Base-by-base conservation (phyloP, 257 asterid genomes). In the Verbena officinalis region DNA sequence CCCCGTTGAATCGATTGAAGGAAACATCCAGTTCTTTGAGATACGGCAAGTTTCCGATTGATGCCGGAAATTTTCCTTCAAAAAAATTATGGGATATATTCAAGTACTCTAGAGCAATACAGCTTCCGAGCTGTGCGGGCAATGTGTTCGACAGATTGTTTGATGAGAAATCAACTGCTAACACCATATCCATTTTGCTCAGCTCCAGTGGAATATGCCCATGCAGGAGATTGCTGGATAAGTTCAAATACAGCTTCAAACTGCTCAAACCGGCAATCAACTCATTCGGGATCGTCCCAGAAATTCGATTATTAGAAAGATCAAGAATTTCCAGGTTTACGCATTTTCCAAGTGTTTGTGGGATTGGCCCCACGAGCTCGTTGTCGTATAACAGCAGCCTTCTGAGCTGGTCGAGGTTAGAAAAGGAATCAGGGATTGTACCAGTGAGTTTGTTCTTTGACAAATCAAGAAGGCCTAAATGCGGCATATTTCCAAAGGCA, bases 91-190 rank as follows among this genome's bases (percentile, higher is more conserved):
- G 34, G 0, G 97, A 87, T 0, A 82, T 53, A 39, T 84, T 87
- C 49, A 90, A 80, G 64, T 52, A 39, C 67, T 87, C 95, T 1
- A 90, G 82, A 17, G 96, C 95, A 53, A 87, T 78, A 78, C 97
- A 90, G 77, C 90, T 87, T 7, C 86, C 95, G n/a, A 87, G 85
- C 49, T 87, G 97, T 14, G 92, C 66, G 49, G 95, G 96, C 36
- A 87, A 64, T 0, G 76, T 6, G 15, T 88, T 71, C 0, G 96
- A 82, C 10, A 90, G 81, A 39, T 75, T 76, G 72, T 90, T 90
- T 1, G 71, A 74, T 0, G 97, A 90, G 0, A 90, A 70, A 70
- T 90, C 97, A 61, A 90, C 73, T 14, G 89, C 88, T 46, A 85
- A 51, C 3, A 90, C 90, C 96, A 86, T 88, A 64, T 85, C 86